Percentiles rank a stretch among this genome's conserved stretches.
Conservation (phyloP, 192 early-diverging fungal species). For the Coemansia sp. region DNA sequence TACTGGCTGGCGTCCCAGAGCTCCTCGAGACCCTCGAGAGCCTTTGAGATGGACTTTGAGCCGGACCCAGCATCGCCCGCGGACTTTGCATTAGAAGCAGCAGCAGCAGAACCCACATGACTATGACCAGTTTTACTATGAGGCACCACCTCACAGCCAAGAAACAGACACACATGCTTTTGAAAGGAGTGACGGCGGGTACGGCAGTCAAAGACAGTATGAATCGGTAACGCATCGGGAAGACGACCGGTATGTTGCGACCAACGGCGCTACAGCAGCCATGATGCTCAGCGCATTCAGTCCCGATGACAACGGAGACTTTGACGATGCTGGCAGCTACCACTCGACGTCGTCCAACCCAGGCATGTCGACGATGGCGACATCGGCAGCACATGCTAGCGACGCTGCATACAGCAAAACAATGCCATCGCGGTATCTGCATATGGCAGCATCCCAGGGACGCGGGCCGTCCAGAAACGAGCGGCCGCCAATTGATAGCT, state of each 20-base stretch:
- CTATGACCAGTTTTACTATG: background rate
- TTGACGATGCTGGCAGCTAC: slow-evolving; percentile 58
- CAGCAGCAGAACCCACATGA: background rate
- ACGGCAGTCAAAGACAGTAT: slow-evolving; percentile 10
- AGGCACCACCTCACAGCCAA: background rate
- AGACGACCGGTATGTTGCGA: background rate
- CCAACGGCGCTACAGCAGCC: slow-evolving; percentile 21
- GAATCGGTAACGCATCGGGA: background rate
- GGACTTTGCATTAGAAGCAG: slow-evolving; percentile 11
- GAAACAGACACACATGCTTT: background rate
- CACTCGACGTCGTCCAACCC: slow-evolving; percentile 54
- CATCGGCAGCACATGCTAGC: slow-evolving; percentile 5
- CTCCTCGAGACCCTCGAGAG: slow-evolving; percentile 69
- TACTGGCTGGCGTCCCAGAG: slow-evolving; percentile 90
- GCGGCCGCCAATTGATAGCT: slow-evolving; percentile 28
- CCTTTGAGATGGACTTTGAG: slow-evolving; percentile 45
- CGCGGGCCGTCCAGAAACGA: slow-evolving; percentile 15
- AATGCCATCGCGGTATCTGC: slow-evolving; percentile 36
- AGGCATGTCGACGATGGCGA: slow-evolving; percentile 18
- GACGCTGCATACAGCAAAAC: slow-evolving; percentile 25
- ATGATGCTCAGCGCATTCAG: slow-evolving; percentile 20
- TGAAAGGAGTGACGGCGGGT: background rate
- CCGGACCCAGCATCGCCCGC: slow-evolving; percentile 10
- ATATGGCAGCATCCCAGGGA: slow-evolving; percentile 29
- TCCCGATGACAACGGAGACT: slow-evolving; percentile 31